Percentiles rank a stretch among this genome's conserved stretches.
These are phyloP conservation scores for Geranium brycei DNA, from an alignment of 345 rosid species.

Conservation along the genomic window DNA sequence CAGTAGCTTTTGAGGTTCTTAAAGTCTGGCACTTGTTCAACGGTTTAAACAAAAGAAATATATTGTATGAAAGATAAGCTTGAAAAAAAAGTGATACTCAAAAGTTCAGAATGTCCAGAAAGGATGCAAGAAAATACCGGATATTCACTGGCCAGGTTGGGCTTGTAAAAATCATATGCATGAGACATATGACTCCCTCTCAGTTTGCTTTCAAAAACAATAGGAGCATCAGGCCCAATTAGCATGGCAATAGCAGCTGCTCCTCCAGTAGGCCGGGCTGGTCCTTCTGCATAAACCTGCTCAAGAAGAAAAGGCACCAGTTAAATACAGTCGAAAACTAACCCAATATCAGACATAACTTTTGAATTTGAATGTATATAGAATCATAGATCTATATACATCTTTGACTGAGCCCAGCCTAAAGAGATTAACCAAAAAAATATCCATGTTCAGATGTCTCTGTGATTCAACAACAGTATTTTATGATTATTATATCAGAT, in stretches of 20 bases:
- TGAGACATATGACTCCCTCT: constrained; percentile 97
- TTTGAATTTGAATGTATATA: background rate
- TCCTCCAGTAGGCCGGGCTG: constrained; percentile 99
- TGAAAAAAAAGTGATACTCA: too few relatives aligned
- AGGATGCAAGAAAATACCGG: constrained; percentile 41
- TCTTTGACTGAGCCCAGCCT: too few relatives aligned
- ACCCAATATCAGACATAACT: background rate
- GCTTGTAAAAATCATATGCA: constrained; percentile 98
- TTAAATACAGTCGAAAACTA: background rate
- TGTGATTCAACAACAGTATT: too few relatives aligned
- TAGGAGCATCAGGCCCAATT: constrained; percentile 92
- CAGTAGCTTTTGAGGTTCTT: too few relatives aligned
- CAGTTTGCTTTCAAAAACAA: constrained; percentile 81
- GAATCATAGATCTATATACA: background rate
- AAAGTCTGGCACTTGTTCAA: too few relatives aligned
- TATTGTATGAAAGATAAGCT: too few relatives aligned
- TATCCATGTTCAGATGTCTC: too few relatives aligned
- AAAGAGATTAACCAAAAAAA: too few relatives aligned
- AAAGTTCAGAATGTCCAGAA: too few relatives aligned
- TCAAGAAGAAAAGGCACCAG: constrained; percentile 10
- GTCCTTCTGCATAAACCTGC: constrained; percentile 99
- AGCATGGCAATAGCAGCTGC: constrained; percentile 94
- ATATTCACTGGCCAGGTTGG: constrained; percentile 97
- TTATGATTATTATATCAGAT: background rate
- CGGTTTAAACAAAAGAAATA: background rate